A percentile compares a stretch with the other conserved stretches of the same genome.
Evolutionary conservation across 345 rosid genomes (phyloP).

Genomic region (Xanthoceras sorbifolium): DNA sequence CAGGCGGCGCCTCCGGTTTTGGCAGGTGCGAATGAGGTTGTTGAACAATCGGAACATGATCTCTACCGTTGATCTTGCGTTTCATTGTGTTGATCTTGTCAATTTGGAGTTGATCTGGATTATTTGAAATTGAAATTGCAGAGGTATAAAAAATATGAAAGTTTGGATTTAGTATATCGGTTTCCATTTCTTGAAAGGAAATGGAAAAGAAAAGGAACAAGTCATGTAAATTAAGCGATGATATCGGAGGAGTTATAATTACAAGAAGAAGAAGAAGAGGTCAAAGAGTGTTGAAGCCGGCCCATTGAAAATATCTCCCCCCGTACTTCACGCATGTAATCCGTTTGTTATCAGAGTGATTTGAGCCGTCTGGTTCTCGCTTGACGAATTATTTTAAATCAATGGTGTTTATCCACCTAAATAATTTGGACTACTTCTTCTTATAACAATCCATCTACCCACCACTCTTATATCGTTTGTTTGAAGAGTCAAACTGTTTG

Average conservation of each 20-base stretch:
- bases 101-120: neutral
- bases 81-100: no score
- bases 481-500: no score
- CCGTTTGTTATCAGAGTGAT: slow-evolving; percentile 1
- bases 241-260: slow-evolving; percentile 26
- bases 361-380: no score
- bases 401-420: no score
- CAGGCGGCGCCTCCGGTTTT: slow-evolving; percentile 78
- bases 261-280: slow-evolving; percentile 12
- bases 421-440: no score
- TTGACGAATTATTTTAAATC: no score
- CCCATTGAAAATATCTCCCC: neutral
- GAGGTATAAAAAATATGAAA: no score
- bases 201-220: neutral
- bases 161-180: no score
- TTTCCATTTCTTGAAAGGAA: neutral
- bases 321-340: neutral
- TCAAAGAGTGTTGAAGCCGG: slow-evolving; percentile 30
- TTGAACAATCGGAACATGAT: slow-evolving; percentile 27
- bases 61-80: slow-evolving; percentile 13
- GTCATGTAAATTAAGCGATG: neutral
- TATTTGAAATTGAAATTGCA: slow-evolving; percentile 11
- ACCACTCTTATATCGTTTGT: no score
- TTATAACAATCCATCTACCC: no score
- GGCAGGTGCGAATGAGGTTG: slow-evolving; percentile 74